Base-by-base conservation (phyloP, 1,284 basidiomycete species). In the Anthracocystis setariae region DNA sequence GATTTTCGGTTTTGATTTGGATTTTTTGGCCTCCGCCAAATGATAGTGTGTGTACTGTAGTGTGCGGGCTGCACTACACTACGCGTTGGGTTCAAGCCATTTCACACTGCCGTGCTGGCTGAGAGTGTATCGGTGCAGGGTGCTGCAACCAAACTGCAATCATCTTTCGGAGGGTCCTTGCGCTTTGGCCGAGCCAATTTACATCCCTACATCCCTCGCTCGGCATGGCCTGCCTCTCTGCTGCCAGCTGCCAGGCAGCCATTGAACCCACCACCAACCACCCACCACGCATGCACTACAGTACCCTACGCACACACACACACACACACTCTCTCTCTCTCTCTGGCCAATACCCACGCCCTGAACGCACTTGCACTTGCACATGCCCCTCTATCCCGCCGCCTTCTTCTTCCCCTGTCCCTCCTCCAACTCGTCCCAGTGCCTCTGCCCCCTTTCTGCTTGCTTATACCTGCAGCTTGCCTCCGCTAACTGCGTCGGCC, bases 121-220 rank as follows among this genome's bases (percentile, higher is more conserved):
- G 62, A 46, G 23, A 5, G 7, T 49, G n/a, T n/a, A n/a, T n/a
- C n/a, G 18, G 63, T 60, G 56, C 63, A 66, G 63, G 54, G 35
- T 58, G 50, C 35, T 29, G 29, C 29, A 12, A 29, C 29, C 39
- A n/a, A 39, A n/a, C 46, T 59, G 46, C 55, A 54, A 48, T 42
- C 51, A 40, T 44, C 62, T 58, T 50, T 50, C 54, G 54, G 55
- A 45, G 43, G 46, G 51, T 49, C 32, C 39, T 40, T 1, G 13
- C 21, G 17, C 27, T 8, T n/a, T 15, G 32, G 13, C 42, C 50
- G 32, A 27, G 23, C 35, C 35, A 10, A 32, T 35, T 33, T 38
- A 23, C 32, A 33, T 20, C 32, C 20, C 33, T 27, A 12, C 29
- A 46, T 18, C 45, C 20, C 33, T 37, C 47, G 13, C 49, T 51